Evolutionary conservation across 2,329 filamentous ascomycete genomes (phyloP).

Genomic region (Ascochyta rabiei): DNA sequence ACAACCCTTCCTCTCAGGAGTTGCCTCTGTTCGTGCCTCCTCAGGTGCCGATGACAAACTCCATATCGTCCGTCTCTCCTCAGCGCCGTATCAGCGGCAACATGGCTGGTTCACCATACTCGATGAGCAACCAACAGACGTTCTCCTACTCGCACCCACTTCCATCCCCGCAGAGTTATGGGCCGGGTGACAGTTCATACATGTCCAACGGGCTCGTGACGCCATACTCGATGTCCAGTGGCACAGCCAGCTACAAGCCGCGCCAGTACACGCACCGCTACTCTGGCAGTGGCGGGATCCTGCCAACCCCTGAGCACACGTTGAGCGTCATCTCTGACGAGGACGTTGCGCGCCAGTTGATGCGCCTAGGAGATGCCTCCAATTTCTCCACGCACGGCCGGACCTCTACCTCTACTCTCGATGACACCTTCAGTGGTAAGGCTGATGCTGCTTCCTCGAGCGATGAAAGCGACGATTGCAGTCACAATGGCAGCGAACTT

Average conservation of each 20-base stretch:
- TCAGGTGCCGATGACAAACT: conserved; percentile 81
- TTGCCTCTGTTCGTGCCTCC: conserved; percentile 90
- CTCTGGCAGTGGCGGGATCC: conserved; percentile 61
- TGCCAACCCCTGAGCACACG: conserved; percentile 96
- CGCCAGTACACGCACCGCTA: conserved; percentile 51
- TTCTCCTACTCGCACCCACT: conserved; percentile 79
- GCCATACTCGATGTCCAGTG: conserved; percentile 45
- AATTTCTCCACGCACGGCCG: conserved; percentile 86
- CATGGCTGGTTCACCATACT: conserved; percentile 75
- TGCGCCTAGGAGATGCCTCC: conserved; percentile 91
- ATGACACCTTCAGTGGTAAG: conserved; percentile 90
- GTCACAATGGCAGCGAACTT: conserved; percentile 61
- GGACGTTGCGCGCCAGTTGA: conserved; percentile 95
- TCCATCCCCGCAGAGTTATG: conserved; percentile 82
- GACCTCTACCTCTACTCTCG: conserved; percentile 89
- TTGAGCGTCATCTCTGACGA: conserved; percentile 98
- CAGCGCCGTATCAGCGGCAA: conserved; percentile 78
- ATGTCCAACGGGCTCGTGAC: conserved; percentile 43
- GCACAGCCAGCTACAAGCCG: conserved; percentile 40
- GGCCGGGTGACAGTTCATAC: conserved; percentile 46
- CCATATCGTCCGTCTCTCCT: conserved; percentile 95
- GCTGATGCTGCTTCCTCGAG: conserved; percentile 67
- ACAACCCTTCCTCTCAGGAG: conserved; percentile 66
- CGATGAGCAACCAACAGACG: conserved; percentile 76
- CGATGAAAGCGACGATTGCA: conserved; percentile 72